phyloP scores from a whole-genome alignment of 106 monocot genomes.

The Amphibolis antarctica region DNA sequence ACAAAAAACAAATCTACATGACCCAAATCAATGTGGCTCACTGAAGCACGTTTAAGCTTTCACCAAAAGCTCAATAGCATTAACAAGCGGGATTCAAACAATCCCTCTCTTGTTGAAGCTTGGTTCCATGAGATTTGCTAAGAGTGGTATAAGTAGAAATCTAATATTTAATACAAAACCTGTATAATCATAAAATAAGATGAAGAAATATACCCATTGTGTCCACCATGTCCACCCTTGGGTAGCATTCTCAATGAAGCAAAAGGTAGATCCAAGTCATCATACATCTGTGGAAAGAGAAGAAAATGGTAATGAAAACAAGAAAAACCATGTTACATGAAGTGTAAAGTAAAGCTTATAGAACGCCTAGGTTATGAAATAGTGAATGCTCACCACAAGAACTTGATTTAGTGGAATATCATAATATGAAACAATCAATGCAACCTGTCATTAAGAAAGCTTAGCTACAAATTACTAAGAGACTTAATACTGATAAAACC shows the following conservation, averaged over 20 bases:
- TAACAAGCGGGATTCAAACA: too few relatives aligned
- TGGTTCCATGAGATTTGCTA: too few relatives aligned
- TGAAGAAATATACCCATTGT: conserved; percentile 66
- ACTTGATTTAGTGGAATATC: conserved; percentile 80
- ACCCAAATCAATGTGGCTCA: too few relatives aligned
- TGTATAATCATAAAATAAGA: too few relatives aligned
- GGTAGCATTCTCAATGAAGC: conserved; percentile 74
- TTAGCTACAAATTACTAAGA: background rate
- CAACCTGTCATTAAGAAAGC: conserved; percentile 41
- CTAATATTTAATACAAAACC: too few relatives aligned
- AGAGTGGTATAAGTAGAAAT: too few relatives aligned
- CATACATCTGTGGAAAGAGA: conserved; percentile 52
- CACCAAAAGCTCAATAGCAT: too few relatives aligned
- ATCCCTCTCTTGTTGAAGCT: too few relatives aligned
- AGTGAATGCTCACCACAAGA: conserved; percentile 41
- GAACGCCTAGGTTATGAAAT: background rate
- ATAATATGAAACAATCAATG: conserved; percentile 72
- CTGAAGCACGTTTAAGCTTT: too few relatives aligned
- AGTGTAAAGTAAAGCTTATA: background rate
- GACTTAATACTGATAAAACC: background rate
- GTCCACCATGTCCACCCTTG: conserved; percentile 97
- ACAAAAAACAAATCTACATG: too few relatives aligned
- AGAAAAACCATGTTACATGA: background rate
- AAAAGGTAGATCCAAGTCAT: conserved; percentile 94
- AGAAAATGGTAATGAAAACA: background rate